Base-by-base conservation (phyloP, 352 stramenopile genomes). In the Phytophthora meadii region DNA sequence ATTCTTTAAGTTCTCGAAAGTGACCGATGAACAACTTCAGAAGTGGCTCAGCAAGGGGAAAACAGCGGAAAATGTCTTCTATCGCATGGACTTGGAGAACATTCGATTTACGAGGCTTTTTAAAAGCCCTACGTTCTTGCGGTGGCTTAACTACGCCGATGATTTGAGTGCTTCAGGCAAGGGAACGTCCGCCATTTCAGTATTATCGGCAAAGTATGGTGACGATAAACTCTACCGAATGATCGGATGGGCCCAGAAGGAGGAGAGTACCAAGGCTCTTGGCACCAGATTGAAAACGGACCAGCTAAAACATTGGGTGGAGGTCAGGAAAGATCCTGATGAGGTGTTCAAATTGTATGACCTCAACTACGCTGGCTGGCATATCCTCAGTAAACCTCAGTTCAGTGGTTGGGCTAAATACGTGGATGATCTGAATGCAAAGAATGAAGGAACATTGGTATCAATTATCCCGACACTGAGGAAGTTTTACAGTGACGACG, bases 261-360 rank as follows among this genome's bases (percentile, higher is more conserved):
- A 19, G 19, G 19, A 19, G 19, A 19, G 12, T 2, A 53, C 11
- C 9, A 25, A 48, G 28, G 17, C 8, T 1, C 5, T 62, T 5
- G 42, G 28, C 2, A 54, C 8, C 2, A 36, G 30, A 34, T 5
- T 61, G 19, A 12, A 47, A 61, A 0, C 7, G 3, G 15, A 61
- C 5, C 30, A 54, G 17, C n/a, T 62, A 1, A 7, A 54, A 17
- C 42, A 62, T 12, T 54, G 42, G 32, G 9, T 45, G 0, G n/a
- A 12, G 3, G 9, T 9, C 1, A 9, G 42, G 14, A 46, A 40
- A 53, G 19, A 14, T 5, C 54, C 42, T 1, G 42, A 54, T 3
- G 42, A 54, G 1, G 30, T 61, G 0, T 61, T 61, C 41, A 7
- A 32, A 10, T 30, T 53, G 17, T 52, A 53, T 5, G 14, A 27